Evolutionary conservation across 176 grass and related monocot species (phyloP).

Genomic region (Raddia guianensis): DNA sequence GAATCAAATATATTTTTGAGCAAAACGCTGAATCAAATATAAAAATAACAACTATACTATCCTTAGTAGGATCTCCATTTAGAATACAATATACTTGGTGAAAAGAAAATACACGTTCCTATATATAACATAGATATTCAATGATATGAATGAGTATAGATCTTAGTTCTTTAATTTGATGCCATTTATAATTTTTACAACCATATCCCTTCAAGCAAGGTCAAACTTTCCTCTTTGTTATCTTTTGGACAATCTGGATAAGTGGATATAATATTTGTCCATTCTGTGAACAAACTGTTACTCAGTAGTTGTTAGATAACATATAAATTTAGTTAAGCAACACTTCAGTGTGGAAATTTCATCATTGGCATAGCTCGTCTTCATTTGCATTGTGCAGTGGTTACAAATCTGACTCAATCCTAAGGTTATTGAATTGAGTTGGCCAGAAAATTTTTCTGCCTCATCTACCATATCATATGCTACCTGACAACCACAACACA

Average conservation of each 20-base stretch:
- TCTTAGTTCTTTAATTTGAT: neutral
- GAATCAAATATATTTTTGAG: no score
- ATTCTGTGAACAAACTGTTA: neutral
- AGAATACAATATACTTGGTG: neutral
- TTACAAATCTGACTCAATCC: constrained; percentile 15
- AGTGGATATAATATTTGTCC: constrained; percentile 16
- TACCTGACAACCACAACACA: neutral
- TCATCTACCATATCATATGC: neutral
- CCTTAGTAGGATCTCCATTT: neutral
- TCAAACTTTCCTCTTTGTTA: neutral
- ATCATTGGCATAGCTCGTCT: neutral
- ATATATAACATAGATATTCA: neutral
- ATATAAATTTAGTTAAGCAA: neutral
- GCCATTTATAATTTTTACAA: neutral
- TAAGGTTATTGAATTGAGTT: constrained; percentile 14
- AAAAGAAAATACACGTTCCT: neutral
- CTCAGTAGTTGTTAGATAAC: constrained; percentile 2
- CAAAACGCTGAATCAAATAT: neutral
- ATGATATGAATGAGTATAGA: neutral
- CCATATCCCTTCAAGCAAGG: neutral
- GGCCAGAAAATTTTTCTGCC: neutral
- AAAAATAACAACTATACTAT: neutral
- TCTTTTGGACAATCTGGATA: constrained; percentile 8
- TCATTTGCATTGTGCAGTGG: neutral
- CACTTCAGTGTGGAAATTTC: neutral